Evolutionary conservation across 805 yeast genomes (phyloP), one percentile per base, ranked within the genome.

Genomic region (Yarrowia alimentaria): DNA sequence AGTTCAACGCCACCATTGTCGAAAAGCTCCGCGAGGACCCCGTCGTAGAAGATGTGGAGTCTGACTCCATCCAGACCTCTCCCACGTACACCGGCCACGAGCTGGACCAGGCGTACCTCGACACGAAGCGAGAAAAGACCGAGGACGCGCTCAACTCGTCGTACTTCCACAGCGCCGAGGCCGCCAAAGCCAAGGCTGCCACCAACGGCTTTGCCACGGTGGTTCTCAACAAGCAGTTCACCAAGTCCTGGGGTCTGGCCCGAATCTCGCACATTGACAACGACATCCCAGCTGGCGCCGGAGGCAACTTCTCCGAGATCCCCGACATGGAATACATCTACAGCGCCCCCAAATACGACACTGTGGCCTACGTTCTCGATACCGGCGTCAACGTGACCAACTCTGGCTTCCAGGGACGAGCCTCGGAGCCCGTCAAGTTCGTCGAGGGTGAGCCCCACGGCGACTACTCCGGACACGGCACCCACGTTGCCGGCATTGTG

Each of bases 241-340:
- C 89, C 56, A 90, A 95, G 20, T 95, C 95, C 38, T 89, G 96
- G 96, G 96, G 96, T 60, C 76, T 89, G 57, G 85, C 94, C 18
- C 79, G 96, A 74, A 79, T 89, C 55, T 85, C 95, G 21, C 60
- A 56, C 45, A 7, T 28, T 6, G 43, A 37, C 7, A 37, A 37
- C 22, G 30, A 24, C 30, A 37, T 37, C 14, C 43, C 43, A 14
- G 29, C 8, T 3, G 43, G 12, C 9, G 43, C 16, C 6, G 43
- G 43, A 20, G 30, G 22, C 43, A 37, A 37, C 43, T 37, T 24
- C 22, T 37, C 43, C 8, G 14, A 17, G 7, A 24, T 37, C 9
- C 43, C 43, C 30, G 21, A 24, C 5, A 37, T 37, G 43, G 43
- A 35, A 24, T 22, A 24, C 47, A 24, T 24, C 12, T 33, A 22